Percentiles rank a stretch among this genome's conserved stretches.
Evolutionary conservation across 1,139 yeast genomes (phyloP).

Genomic region (Zygoascus hellenicus): DNA sequence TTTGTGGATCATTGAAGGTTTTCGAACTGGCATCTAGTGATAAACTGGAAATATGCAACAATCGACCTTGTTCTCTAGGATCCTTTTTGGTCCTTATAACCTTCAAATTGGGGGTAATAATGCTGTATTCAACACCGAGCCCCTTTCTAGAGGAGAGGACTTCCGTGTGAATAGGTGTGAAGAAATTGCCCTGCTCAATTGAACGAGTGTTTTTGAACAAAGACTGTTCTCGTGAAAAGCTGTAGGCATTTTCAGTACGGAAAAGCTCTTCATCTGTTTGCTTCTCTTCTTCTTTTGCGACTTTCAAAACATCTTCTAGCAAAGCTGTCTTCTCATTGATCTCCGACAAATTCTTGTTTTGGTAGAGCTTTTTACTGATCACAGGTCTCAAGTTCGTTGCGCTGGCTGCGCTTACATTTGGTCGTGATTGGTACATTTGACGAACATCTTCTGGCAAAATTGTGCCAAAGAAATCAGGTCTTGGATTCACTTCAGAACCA

Average conservation of each 20-base stretch:
- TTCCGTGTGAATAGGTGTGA: slow-evolving; percentile 22
- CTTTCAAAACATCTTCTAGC: slow-evolving; percentile 39
- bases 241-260: slow-evolving; percentile 48
- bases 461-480: background rate
- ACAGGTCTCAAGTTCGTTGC: too few relatives aligned
- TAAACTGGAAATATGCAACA: background rate
- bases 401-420: too few relatives aligned
- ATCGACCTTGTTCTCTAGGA: background rate
- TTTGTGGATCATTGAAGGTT: slow-evolving; percentile 17
- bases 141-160: slow-evolving; percentile 5
- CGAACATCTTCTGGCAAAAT: slow-evolving; percentile 21
- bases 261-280: slow-evolving; percentile 41
- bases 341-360: too few relatives aligned
- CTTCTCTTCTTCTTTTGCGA: slow-evolving; percentile 41
- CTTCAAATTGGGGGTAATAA: slow-evolving; percentile 42
- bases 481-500: background rate
- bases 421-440: slow-evolving; percentile 9
- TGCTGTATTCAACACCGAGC: slow-evolving; percentile 38
- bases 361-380: too few relatives aligned
- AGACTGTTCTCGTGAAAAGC: slow-evolving; percentile 41
- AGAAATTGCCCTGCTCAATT: slow-evolving; percentile 44
- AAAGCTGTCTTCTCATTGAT: slow-evolving; percentile 15
- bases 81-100: slow-evolving; percentile 35
- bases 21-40: background rate
- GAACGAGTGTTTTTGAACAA: slow-evolving; percentile 36